A percentile compares a stretch with the other conserved stretches of the same genome.
Conservation (phyloP, 1,284 basidiomycete species). For the Leccinum subspadiceum region DNA sequence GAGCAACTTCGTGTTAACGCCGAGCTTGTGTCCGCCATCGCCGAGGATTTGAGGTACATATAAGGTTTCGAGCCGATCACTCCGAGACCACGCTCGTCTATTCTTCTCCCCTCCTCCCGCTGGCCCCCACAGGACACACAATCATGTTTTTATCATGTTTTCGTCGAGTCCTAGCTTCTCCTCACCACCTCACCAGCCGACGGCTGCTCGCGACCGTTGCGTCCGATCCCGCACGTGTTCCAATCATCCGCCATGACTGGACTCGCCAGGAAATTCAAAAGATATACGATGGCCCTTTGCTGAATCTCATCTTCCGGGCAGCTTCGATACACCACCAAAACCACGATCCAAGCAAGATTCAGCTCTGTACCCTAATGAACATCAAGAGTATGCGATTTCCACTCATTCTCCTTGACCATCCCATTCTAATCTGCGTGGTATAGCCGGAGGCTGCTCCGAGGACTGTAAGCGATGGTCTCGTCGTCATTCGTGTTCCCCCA, state of each 20-base stretch:
- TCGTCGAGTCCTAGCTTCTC: slow-evolving; percentile 7
- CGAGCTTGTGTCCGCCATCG: slow-evolving; percentile 3
- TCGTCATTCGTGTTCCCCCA: neutral
- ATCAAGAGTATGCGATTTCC: slow-evolving; percentile 82
- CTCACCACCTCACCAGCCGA: slow-evolving; percentile 22
- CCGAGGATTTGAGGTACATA: neutral
- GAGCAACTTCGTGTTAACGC: slow-evolving; percentile 4
- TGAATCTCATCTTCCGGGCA: slow-evolving; percentile 85
- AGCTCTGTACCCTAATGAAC: slow-evolving; percentile 98
- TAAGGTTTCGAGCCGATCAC: slow-evolving; percentile 1
- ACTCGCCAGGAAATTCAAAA: slow-evolving; percentile 68
- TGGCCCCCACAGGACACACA: neutral
- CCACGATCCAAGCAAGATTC: slow-evolving; percentile 88
- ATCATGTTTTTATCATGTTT: slow-evolving; percentile 15
- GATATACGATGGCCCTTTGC: slow-evolving; percentile 77
- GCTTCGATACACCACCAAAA: slow-evolving; percentile 82
- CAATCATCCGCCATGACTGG: slow-evolving; percentile 56
- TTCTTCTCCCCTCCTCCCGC: slow-evolving; percentile 8
- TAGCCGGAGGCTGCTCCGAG: slow-evolving; percentile 93
- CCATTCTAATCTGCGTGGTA: slow-evolving; percentile 2
- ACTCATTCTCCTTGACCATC: slow-evolving; percentile 20
- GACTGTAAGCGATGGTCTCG: slow-evolving; percentile 64
- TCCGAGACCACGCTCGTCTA: neutral
- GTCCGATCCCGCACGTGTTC: slow-evolving; percentile 26
- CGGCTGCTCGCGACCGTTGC: slow-evolving; percentile 66